Evolutionary conservation across 208 protist genomes (phyloP), one percentile per base, ranked within the genome.

Genomic region (Crithidia bombi): DNA sequence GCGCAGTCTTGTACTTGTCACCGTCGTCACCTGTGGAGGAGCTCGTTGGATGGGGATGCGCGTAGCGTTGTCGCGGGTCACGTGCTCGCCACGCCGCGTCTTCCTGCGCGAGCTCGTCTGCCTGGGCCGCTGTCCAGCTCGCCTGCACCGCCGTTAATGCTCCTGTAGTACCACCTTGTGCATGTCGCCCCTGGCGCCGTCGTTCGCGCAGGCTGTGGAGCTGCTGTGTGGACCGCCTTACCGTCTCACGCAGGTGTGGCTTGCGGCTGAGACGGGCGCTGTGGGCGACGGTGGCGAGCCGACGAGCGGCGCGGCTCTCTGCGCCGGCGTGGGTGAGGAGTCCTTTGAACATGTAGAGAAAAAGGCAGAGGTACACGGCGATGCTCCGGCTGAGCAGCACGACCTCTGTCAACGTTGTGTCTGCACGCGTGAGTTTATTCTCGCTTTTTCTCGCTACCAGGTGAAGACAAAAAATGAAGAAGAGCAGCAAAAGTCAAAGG

Each of bases 321-420:
- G 41, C 26, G 35, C 21, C 46, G 41, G 46, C 21, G 14, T 39
- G 38, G 4, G 38, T 49, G 2, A 65, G 46, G 6, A 65, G 7
- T 3, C 67, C 67, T 32, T 73, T 73, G 57, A 73, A 73, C 67
- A 73, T 52, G 23, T 5, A 49, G 14, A 56, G 62, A 73, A 19
- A 57, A 49, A 25, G 32, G 23, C n/a, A n/a, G n/a, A n/a, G n/a
- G n/a, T n/a, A n/a, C n/a, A n/a, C n/a, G n/a, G n/a, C n/a, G n/a
- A n/a, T n/a, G n/a, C n/a, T n/a, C n/a, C n/a, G n/a, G n/a, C n/a
- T n/a, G n/a, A n/a, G n/a, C n/a, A n/a, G n/a, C n/a, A n/a, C n/a
- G n/a, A n/a, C n/a, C n/a, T n/a, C n/a, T n/a, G n/a, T n/a, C n/a
- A n/a, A n/a, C n/a, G n/a, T n/a, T n/a, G n/a, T n/a, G n/a, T n/a